phyloP scores from a whole-genome alignment of 2,329 filamentous ascomycete genomes.

The Phialophora chinensis region DNA sequence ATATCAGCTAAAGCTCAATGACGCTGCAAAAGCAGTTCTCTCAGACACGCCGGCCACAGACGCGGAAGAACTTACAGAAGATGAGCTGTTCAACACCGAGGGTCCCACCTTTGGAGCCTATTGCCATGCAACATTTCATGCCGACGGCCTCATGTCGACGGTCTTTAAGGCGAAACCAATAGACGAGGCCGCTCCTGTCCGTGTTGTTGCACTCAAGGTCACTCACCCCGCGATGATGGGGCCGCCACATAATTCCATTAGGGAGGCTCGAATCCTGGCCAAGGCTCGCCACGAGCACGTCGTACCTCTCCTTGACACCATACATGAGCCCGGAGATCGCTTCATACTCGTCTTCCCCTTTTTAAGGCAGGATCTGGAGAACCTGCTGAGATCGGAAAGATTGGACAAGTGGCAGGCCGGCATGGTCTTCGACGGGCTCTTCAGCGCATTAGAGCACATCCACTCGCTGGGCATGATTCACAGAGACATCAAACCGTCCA shows the following conservation, averaged over 20 bases:
- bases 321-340: constrained; percentile 69
- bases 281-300: constrained; percentile 57
- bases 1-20: constrained; percentile 54
- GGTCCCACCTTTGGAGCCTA: constrained; percentile 60
- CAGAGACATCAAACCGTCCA: constrained; percentile 91
- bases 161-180: constrained; percentile 72
- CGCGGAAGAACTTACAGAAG: constrained; percentile 32
- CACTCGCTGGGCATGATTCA: constrained; percentile 83
- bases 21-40: constrained; percentile 46
- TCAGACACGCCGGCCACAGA: constrained; percentile 40
- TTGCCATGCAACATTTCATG: constrained; percentile 61
- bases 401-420: constrained; percentile 48
- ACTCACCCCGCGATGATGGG: constrained; percentile 75
- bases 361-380: constrained; percentile 73
- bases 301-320: constrained; percentile 74
- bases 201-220: constrained; percentile 78
- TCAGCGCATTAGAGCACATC: constrained; percentile 72
- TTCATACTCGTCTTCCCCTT: constrained; percentile 87
- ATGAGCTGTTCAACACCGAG: constrained; percentile 42
- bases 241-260: constrained; percentile 80
- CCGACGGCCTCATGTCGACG: constrained; percentile 77
- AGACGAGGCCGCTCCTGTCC: constrained; percentile 43
- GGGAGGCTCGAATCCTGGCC: constrained; percentile 77
- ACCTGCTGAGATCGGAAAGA: constrained; percentile 60
- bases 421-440: constrained; percentile 68